Base-by-base conservation (phyloP, 371 early-diverging fungal species). In the Lichtheimia corymbifera region DNA sequence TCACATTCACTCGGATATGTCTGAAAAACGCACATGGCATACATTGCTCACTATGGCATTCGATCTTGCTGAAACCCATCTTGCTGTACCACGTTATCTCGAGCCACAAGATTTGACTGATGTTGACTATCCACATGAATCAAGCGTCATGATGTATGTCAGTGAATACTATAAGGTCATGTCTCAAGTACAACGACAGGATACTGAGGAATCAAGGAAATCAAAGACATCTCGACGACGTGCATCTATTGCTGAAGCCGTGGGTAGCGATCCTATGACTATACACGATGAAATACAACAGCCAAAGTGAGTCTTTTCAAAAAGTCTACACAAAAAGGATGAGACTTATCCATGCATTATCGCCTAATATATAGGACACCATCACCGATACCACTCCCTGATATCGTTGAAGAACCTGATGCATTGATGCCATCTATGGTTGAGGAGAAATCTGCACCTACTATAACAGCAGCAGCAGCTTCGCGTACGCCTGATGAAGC, bases 131-230 rank as follows among this genome's bases (percentile, higher is more conserved):
- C 81, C 78, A 0, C 73, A 76, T 51, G 78, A 80, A 41, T 74
- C 78, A 2, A 74, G 76, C 50, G 74, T 80, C 4, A 80, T 80
- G 78, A 71, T 80, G 81, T 80, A 80, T 43, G 78, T 80, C 22
- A 69, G 71, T 47, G 78, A 80, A 47, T 80, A 73, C 47, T 77
- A 80, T 53, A 77, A 74, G 30, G 66, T 72, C 55, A 80, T 80
- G 76, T 54, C 54, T 1, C 30, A 54, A 54, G 24, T 41, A 12
- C 60, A 60, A 15, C 14, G 27, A 51, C 22, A 47, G 1, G 59
- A 58, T 17, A 11, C 59, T 30, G 6, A 47, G 14, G 49, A 13
- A 17, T 12, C 50, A 58, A 49, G 30, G 15, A 27, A 17, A 6
- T 22, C 25, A 9, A 53, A 60, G 22, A 27, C 50, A 12, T 40